A percentile compares a stretch with the other conserved stretches of the same genome.
These are phyloP conservation scores for Torulaspora globosa DNA, from an alignment of 1,139 yeast genomes.

Conservation along the genomic window DNA sequence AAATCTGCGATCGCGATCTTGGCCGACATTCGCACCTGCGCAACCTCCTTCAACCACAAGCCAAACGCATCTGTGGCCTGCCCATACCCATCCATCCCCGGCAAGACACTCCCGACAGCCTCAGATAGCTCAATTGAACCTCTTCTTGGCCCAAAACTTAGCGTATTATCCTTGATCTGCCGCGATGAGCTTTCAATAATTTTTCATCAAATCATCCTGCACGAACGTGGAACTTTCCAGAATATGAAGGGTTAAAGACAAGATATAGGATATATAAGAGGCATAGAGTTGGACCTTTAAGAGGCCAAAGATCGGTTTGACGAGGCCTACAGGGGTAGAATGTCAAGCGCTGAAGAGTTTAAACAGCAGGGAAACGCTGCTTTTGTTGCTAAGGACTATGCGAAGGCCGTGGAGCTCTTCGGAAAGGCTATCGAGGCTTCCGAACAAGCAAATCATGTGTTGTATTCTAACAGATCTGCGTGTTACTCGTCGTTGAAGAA, in stretches of 20 bases:
- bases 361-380: slow-evolving; percentile 88
- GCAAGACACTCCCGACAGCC: background rate
- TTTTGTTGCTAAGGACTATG: slow-evolving; percentile 80
- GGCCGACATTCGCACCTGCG: slow-evolving; percentile 46
- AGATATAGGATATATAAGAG: slow-evolving; percentile 2
- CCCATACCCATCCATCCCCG: slow-evolving; percentile 14
- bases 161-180: background rate
- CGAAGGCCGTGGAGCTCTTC: slow-evolving; percentile 74
- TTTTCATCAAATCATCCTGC: slow-evolving; percentile 8
- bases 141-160: background rate
- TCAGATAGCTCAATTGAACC: background rate
- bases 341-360: slow-evolving; percentile 61
- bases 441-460: slow-evolving; percentile 77
- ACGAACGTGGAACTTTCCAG: slow-evolving; percentile 21
- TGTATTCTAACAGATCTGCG: slow-evolving; percentile 93
- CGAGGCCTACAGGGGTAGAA: slow-evolving; percentile 13
- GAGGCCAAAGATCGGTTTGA: background rate
- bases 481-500: slow-evolving; percentile 76
- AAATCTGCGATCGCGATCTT: slow-evolving; percentile 60
- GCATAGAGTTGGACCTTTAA: too few species aligned
- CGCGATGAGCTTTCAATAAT: slow-evolving; percentile 14
- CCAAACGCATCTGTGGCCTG: slow-evolving; percentile 43
- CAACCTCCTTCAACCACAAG: slow-evolving; percentile 50
- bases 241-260: slow-evolving; percentile 2
- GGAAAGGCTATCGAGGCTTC: slow-evolving; percentile 87